phyloP scores from a whole-genome alignment of 495 filamentous ascomycete species.

The Annulohypoxylon bovei region DNA sequence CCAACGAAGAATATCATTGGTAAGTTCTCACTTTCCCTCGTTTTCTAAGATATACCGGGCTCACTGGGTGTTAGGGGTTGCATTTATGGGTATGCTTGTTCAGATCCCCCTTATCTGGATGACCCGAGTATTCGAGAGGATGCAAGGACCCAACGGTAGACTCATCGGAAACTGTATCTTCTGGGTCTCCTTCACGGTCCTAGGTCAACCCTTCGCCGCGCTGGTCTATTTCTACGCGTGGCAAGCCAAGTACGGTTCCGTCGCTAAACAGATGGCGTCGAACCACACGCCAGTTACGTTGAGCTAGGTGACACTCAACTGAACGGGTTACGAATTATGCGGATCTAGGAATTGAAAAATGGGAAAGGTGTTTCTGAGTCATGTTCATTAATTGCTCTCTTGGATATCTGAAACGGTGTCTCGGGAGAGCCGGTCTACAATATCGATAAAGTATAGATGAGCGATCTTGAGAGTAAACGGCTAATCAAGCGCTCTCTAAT shows the following conservation, averaged over 20 bases:
- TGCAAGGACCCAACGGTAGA: slow-evolving; percentile 75
- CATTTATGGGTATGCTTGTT: slow-evolving; percentile 91
- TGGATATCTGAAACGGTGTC: background rate
- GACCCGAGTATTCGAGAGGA: slow-evolving; percentile 80
- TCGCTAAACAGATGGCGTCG: slow-evolving; percentile 50
- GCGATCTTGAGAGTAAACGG: slow-evolving; percentile 9
- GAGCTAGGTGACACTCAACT: background rate
- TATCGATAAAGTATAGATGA: slow-evolving; percentile 4
- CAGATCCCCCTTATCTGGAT: slow-evolving; percentile 89
- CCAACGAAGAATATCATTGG: slow-evolving; percentile 95
- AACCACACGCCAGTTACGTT: slow-evolving; percentile 7
- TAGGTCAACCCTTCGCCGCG: slow-evolving; percentile 91
- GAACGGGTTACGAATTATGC: background rate
- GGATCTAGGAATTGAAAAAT: background rate
- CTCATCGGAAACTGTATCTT: slow-evolving; percentile 91
- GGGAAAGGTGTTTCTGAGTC: background rate
- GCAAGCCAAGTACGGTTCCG: slow-evolving; percentile 95
- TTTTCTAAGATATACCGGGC: background rate
- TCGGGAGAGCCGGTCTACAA: background rate
- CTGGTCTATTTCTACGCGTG: slow-evolving; percentile 96
- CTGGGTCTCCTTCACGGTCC: slow-evolving; percentile 92
- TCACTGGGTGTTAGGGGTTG: slow-evolving; percentile 68
- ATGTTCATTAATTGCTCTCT: background rate
- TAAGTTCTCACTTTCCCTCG: slow-evolving; percentile 48
- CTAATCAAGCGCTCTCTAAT: slow-evolving; percentile 1